Base-by-base conservation (phyloP, 2,329 filamentous ascomycete genomes). In the Xylaria sp. region DNA sequence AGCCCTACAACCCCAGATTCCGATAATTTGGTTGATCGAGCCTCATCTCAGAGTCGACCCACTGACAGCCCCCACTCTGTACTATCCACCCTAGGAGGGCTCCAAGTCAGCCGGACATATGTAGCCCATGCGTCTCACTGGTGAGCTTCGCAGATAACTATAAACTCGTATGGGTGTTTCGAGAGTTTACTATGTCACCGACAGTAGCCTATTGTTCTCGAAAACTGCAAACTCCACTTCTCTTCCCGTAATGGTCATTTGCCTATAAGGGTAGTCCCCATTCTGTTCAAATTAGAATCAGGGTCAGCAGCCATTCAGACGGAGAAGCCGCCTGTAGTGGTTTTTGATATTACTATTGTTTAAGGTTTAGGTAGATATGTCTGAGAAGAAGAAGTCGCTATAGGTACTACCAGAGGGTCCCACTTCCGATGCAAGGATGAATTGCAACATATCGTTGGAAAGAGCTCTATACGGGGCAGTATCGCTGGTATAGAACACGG, bases 1-100 rank as follows among this genome's bases (percentile, higher is more conserved):
- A 62, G 59, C 59, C 60, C 49, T 62, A 62, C 23, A 23, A 21
- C 59, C 54, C 37, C 44, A 44, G 51, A 58, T 27, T 49, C 38
- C 41, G 29, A 23, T 3, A 38, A 13, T 17, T 8, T 51, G 49
- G 49, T 19, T 51, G 23, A 29, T n/a, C 21, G 33, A 54, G 41
- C 54, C 48, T 53, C 43, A 58, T 43, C 29, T 10, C 13, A 25
- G 29, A 9, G 3, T 19, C 7, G 11, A 29, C 44, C 29, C 38
- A 38, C 11, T 15, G 9, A 21, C 9, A 15, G 13, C 33, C 38
- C 23, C 29, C 11, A 23, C 15, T 15, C 7, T 35, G 6, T 3
- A 19, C n/a, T n/a, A n/a, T n/a, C 21, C 1, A 15, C 8, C 19
- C 7, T 7, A 6, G 21, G 29, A 58, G 9, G 7, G 11, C 5